phyloP scores from a whole-genome alignment of 2,329 filamentous ascomycete species.

The Hymenoscyphus repandus region DNA sequence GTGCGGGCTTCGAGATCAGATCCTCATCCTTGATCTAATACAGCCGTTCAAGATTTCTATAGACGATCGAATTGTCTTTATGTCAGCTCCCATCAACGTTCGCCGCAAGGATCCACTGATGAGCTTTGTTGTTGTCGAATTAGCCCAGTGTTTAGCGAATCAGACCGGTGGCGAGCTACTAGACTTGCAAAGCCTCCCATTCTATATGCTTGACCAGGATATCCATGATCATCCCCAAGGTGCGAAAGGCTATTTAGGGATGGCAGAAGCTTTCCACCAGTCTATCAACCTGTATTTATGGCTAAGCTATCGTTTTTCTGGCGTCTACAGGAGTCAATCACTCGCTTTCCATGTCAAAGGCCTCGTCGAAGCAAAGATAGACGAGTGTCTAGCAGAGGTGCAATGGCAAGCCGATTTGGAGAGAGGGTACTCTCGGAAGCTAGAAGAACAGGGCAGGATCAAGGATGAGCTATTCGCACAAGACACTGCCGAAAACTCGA shows the following conservation, averaged over 20 bases:
- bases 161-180: constrained; percentile 72
- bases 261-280: constrained; percentile 75
- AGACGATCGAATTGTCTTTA: constrained; percentile 70
- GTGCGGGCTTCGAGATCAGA: constrained; percentile 53
- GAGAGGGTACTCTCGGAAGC: too few species aligned
- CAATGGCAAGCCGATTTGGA: background rate
- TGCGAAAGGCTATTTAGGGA: constrained; percentile 46
- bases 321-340: constrained; percentile 69
- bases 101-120: too few species aligned
- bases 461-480: too few species aligned
- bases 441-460: too few species aligned
- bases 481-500: too few species aligned
- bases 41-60: constrained; percentile 66
- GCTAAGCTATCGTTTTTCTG: constrained; percentile 84
- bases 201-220: constrained; percentile 66
- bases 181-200: constrained; percentile 62
- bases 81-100: constrained; percentile 57
- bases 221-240: constrained; percentile 35
- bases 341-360: constrained; percentile 76
- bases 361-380: constrained; percentile 71
- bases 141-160: constrained; percentile 65
- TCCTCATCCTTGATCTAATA: constrained; percentile 68
- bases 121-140: constrained; percentile 51
- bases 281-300: constrained; percentile 82
- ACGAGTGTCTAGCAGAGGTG: constrained; percentile 16